These are phyloP conservation scores for Trametes versicolor DNA, from an alignment of 1,284 basidiomycete genomes.

Conservation along the genomic window DNA sequence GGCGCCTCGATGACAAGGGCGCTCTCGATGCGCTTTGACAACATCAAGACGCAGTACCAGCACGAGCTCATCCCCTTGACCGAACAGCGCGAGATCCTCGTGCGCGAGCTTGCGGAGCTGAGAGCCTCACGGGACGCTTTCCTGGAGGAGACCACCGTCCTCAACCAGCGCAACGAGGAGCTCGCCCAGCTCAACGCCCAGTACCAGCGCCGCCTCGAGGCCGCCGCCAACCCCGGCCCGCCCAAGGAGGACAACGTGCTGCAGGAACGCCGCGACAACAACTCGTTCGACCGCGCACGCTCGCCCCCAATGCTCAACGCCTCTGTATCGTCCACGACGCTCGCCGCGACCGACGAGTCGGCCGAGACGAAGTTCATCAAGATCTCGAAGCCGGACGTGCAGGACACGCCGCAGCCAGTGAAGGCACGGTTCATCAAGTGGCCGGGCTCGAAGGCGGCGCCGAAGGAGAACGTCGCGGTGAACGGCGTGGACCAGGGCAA, in stretches of 20 bases:
- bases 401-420: slow-evolving; percentile 49
- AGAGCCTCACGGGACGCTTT: slow-evolving; percentile 88
- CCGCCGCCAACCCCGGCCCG: slow-evolving; percentile 42
- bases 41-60: slow-evolving; percentile 88
- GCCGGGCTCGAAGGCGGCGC: slow-evolving; percentile 54
- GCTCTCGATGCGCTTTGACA: slow-evolving; percentile 89
- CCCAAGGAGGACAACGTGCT: slow-evolving; percentile 36
- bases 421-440: slow-evolving; percentile 70
- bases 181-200: slow-evolving; percentile 87
- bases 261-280: slow-evolving; percentile 45
- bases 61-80: slow-evolving; percentile 88
- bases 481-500: slow-evolving; percentile 42
- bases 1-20: slow-evolving; percentile 71
- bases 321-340: slow-evolving; percentile 43
- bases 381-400: slow-evolving; percentile 42
- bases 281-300: slow-evolving; percentile 46
- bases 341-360: slow-evolving; percentile 46
- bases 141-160: slow-evolving; percentile 89
- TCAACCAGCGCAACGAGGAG: slow-evolving; percentile 94
- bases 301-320: slow-evolving; percentile 38
- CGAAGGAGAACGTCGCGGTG: slow-evolving; percentile 40
- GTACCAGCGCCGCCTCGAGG: slow-evolving; percentile 80
- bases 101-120: slow-evolving; percentile 89
- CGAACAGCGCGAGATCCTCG: slow-evolving; percentile 81
- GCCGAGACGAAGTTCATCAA: slow-evolving; percentile 43